A percentile compares a stretch with the other conserved stretches of the same genome.
Conservation (phyloP, 23 red algal species). For the Cyanidiococcus yangmingshanensis region DNA sequence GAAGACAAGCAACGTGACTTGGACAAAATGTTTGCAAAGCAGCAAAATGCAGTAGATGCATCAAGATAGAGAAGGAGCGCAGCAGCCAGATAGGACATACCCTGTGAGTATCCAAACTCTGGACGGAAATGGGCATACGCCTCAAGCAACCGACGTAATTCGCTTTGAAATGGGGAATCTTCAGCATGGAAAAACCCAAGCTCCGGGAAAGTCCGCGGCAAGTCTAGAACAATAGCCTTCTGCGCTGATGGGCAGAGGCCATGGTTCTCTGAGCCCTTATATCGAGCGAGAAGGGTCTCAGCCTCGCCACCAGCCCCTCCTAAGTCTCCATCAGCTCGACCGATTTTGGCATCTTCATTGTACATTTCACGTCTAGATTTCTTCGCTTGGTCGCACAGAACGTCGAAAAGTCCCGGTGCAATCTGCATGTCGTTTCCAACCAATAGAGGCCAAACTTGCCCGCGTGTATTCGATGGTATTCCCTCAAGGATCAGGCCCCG, state of each 20-base stretch:
- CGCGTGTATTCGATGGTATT: conserved; percentile 63
- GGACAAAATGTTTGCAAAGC: conserved; percentile 82
- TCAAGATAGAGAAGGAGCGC: conserved; percentile 92
- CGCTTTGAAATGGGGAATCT: conserved; percentile 56
- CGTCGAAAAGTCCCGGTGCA: conserved; percentile 60
- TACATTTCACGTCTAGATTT: conserved; percentile 47
- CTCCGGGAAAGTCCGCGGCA: conserved; percentile 91
- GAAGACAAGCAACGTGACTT: conserved; percentile 69
- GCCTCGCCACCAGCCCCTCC: conserved; percentile 54
- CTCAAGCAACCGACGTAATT: conserved; percentile 70
- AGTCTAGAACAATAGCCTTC: conserved; percentile 89
- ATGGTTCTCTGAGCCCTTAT: background rate
- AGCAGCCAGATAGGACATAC: conserved; percentile 91
- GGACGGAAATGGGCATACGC: conserved; percentile 87
- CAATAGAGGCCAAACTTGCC: conserved; percentile 64
- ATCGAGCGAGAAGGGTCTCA: conserved; percentile 53
- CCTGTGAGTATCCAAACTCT: conserved; percentile 92
- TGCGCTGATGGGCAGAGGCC: conserved; percentile 36
- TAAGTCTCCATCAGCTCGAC: conserved; percentile 70
- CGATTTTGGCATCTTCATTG: conserved; percentile 33
- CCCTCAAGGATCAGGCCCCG: conserved; percentile 62
- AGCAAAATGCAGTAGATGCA: conserved; percentile 57
- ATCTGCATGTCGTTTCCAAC: conserved; percentile 81
- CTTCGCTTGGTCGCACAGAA: conserved; percentile 72
- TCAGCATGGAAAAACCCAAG: conserved; percentile 77